Evolutionary conservation across 2,329 filamentous ascomycete genomes (phyloP).

Genomic region (Penicillium hordei): DNA sequence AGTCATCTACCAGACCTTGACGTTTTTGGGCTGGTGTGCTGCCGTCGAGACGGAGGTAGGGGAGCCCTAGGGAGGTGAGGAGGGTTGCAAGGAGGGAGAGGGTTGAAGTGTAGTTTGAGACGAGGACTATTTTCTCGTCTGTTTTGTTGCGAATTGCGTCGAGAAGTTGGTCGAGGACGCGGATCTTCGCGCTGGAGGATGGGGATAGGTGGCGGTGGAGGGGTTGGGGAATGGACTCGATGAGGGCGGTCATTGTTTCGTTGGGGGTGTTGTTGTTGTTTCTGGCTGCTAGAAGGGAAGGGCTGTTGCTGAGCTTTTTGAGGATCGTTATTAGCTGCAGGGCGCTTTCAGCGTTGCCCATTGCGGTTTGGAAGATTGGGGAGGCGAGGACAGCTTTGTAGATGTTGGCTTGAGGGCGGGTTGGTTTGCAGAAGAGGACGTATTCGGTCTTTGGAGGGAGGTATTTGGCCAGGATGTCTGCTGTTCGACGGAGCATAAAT

Average conservation of each 20-base stretch:
- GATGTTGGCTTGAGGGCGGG: conserved; percentile 58
- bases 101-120: conserved; percentile 75
- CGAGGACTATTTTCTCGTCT: conserved; percentile 69
- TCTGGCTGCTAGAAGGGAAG: conserved; percentile 58
- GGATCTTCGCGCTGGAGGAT: conserved; percentile 64
- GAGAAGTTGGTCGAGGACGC: conserved; percentile 65
- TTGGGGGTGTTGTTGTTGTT: conserved; percentile 49
- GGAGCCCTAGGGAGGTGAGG: conserved; percentile 59
- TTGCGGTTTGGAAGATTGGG: conserved; percentile 60
- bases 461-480: conserved; percentile 65
- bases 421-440: conserved; percentile 65
- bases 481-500: conserved; percentile 66
- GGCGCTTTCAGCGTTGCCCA: conserved; percentile 62
- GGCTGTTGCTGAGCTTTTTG: conserved; percentile 74
- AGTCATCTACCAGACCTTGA: conserved; percentile 67
- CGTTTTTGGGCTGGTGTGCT: conserved; percentile 63
- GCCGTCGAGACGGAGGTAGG: conserved; percentile 68
- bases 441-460: conserved; percentile 68
- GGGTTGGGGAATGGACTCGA: conserved; percentile 56
- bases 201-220: conserved; percentile 56
- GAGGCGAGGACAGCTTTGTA: conserved; percentile 66
- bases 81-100: conserved; percentile 65
- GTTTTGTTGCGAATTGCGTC: conserved; percentile 61
- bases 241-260: conserved; percentile 48
- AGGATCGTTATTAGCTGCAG: conserved; percentile 70